A percentile compares a stretch with the other conserved stretches of the same genome.
phyloP scores from a whole-genome alignment of 2,329 filamentous ascomycete genomes.

The Colletotrichum chlorophyti region DNA sequence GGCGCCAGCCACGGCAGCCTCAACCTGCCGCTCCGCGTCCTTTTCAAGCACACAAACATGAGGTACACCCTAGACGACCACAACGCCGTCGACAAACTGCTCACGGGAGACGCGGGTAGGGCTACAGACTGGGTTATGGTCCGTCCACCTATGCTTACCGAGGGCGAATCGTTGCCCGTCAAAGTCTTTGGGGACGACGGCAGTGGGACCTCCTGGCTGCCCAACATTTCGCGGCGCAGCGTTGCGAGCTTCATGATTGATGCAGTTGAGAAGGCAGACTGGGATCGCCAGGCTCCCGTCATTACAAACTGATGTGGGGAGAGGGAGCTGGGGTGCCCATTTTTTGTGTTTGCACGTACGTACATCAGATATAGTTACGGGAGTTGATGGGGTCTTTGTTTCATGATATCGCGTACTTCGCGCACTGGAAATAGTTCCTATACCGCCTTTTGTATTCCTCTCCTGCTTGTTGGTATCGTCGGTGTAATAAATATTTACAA shows the following conservation, averaged over 20 bases:
- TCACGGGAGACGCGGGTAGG: slow-evolving; percentile 36
- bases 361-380: too few species aligned
- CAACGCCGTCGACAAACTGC: slow-evolving; percentile 48
- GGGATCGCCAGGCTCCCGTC: slow-evolving; percentile 52
- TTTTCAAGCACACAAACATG: slow-evolving; percentile 57
- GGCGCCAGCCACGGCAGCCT: slow-evolving; percentile 51
- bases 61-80: slow-evolving; percentile 54
- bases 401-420: too few species aligned
- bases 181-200: slow-evolving; percentile 50
- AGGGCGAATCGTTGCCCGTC: slow-evolving; percentile 42
- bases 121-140: slow-evolving; percentile 51
- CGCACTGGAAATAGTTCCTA: too few species aligned
- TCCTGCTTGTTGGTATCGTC: slow-evolving; percentile 25
- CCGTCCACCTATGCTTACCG: slow-evolving; percentile 49
- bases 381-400: too few species aligned
- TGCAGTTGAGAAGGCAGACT: slow-evolving; percentile 46
- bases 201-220: slow-evolving; percentile 47
- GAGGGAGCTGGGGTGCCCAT: too few species aligned
- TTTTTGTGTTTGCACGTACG: too few species aligned
- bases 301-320: slow-evolving; percentile 50
- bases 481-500: slow-evolving; percentile 22
- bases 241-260: slow-evolving; percentile 55
- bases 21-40: slow-evolving; percentile 45
- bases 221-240: slow-evolving; percentile 42
- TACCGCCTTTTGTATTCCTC: slow-evolving; percentile 9